phyloP scores from a whole-genome alignment of 148 eudicot species.

The Arctostaphylos glauca region DNA sequence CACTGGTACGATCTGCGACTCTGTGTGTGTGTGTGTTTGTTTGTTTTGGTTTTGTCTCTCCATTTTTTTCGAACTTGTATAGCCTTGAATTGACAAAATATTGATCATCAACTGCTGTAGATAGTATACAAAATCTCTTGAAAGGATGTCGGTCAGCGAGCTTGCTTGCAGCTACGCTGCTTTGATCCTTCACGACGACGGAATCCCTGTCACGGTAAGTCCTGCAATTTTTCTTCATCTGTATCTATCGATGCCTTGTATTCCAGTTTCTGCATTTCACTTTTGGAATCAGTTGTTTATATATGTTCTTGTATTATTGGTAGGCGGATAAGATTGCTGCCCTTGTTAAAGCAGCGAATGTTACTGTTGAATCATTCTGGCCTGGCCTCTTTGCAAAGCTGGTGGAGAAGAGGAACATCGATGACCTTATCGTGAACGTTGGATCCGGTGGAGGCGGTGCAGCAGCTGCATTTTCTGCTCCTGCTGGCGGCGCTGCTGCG shows the following conservation, averaged over 20 bases:
- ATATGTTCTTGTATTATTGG: background rate
- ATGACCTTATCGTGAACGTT: conserved; percentile 9
- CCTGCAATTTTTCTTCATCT: background rate
- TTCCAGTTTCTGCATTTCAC: background rate
- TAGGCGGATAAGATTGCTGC: conserved; percentile 17
- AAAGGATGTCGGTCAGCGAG: conserved; percentile 1
- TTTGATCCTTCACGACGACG: conserved; percentile 13
- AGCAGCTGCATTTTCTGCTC: background rate
- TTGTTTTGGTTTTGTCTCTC: background rate
- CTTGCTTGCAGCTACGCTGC: conserved; percentile 14
- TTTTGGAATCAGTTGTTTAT: background rate
- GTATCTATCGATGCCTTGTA: background rate
- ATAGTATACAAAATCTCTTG: background rate
- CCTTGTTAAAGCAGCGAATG: conserved; percentile 13
- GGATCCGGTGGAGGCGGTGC: conserved; percentile 2
- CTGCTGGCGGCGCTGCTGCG: background rate
- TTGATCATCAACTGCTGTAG: background rate
- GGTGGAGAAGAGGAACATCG: conserved; percentile 14
- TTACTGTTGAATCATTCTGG: conserved; percentile 15
- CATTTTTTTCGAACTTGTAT: background rate
- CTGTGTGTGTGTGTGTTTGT: background rate
- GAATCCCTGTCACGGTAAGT: conserved; percentile 14
- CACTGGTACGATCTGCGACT: background rate
- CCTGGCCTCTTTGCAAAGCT: conserved; percentile 16
- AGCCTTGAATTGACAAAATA: background rate